Conservation (phyloP, 1,284 basidiomycete genomes). For the Athelia sp. region DNA sequence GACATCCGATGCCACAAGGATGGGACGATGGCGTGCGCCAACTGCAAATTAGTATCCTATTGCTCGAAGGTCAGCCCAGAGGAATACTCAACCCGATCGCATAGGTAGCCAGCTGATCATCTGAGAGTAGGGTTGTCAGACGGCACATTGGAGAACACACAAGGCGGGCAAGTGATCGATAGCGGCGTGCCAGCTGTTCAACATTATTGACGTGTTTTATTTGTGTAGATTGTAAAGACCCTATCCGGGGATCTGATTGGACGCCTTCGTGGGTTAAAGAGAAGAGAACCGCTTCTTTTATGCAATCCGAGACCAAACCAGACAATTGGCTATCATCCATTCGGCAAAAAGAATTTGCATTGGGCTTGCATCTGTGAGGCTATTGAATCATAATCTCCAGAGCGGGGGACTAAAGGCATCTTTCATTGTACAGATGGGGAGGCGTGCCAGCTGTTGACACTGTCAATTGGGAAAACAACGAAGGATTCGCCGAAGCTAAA, state of each 20-base stretch:
- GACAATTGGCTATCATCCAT: conserved; percentile 3
- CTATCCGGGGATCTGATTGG: conserved; percentile 19
- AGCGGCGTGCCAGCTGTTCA: background rate
- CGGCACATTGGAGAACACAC: conserved; percentile 15
- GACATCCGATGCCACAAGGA: conserved; percentile 9
- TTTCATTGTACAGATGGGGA: conserved; percentile 22
- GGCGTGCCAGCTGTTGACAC: conserved; percentile 26
- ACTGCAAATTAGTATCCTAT: conserved; percentile 32
- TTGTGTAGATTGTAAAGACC: conserved; percentile 18
- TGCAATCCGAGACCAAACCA: conserved; percentile 3
- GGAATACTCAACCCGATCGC: background rate
- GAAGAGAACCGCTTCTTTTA: conserved; percentile 14
- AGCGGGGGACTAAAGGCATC: background rate
- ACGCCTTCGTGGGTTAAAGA: conserved; percentile 21
- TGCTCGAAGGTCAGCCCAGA: conserved; percentile 27
- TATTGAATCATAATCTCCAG: background rate
- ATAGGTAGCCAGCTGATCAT: background rate
- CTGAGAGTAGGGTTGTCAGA: conserved; percentile 19
- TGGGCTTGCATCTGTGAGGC: conserved; percentile 13
- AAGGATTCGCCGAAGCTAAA: conserved; percentile 10
- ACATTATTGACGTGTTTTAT: background rate
- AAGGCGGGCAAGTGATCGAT: conserved; percentile 8
- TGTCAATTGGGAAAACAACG: conserved; percentile 22
- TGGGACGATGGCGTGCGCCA: conserved; percentile 22
- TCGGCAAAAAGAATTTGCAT: conserved; percentile 6